Conservation (phyloP, 106 monocot species). For the Agapanthus africanus region DNA sequence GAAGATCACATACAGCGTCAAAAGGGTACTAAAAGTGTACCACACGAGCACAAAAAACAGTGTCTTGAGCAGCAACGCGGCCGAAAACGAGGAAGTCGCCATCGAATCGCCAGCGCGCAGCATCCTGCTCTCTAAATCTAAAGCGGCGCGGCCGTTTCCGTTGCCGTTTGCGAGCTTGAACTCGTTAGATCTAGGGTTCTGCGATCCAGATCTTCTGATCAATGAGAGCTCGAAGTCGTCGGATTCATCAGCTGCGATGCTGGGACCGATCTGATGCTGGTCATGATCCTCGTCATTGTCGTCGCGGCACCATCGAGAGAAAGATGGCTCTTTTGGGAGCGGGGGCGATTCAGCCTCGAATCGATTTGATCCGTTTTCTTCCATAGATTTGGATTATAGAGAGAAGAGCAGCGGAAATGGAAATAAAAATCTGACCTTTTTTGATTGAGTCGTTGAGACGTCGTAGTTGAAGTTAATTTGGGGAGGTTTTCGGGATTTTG, state of each 20-base stretch:
- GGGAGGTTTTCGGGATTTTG: too few relatives aligned
- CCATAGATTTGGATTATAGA: too few relatives aligned
- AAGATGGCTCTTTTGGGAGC: conserved; percentile 71
- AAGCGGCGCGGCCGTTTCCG: conserved; percentile 13
- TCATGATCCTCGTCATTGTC: conserved; percentile 9
- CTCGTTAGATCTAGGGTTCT: conserved; percentile 13
- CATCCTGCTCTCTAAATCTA: conserved; percentile 54
- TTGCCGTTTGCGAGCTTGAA: conserved; percentile 15
- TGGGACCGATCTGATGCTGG: not conserved
- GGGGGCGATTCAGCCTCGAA: too few relatives aligned
- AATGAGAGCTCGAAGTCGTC: conserved; percentile 54
- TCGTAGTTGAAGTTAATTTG: too few relatives aligned
- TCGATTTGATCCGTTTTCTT: too few relatives aligned
- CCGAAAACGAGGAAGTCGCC: conserved; percentile 24
- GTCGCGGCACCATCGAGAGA: conserved; percentile 61
- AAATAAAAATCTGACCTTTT: too few relatives aligned
- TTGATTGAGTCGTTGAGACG: too few relatives aligned
- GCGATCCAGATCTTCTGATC: conserved; percentile 8
- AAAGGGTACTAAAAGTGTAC: conserved; percentile 85
- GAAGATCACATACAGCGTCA: conserved; percentile 97
- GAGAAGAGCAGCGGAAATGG: too few relatives aligned
- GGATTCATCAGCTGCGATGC: conserved; percentile 12
- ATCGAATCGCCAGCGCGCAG: conserved; percentile 12
- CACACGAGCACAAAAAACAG: conserved; percentile 60
- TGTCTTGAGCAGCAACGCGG: conserved; percentile 46